These are phyloP conservation scores for Puccinia coronata DNA, from an alignment of 1,284 basidiomycete species.

Conservation along the genomic window DNA sequence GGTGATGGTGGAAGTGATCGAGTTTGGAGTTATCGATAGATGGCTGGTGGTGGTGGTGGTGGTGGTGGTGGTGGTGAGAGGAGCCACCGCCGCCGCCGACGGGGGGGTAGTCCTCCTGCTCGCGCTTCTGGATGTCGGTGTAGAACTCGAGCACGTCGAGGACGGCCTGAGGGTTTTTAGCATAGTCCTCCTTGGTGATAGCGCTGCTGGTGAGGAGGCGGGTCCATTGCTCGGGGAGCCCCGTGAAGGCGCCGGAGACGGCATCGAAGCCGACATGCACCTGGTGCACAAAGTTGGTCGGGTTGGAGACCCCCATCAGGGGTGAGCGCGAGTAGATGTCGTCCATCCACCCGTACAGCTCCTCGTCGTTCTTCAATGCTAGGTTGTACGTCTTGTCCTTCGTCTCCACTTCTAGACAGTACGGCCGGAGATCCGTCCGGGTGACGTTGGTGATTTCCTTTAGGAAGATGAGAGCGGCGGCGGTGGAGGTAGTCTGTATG, in stretches of 20 bases:
- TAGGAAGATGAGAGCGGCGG: slow-evolving; percentile 68
- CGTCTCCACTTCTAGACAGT: slow-evolving; percentile 81
- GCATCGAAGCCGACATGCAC: slow-evolving; percentile 98
- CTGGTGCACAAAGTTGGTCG: slow-evolving; percentile 96
- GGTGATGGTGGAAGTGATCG: slow-evolving; percentile 58
- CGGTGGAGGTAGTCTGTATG: slow-evolving; percentile 66
- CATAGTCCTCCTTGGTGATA: slow-evolving; percentile 96
- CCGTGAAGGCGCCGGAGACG: slow-evolving; percentile 87
- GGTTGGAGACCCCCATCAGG: slow-evolving; percentile 86
- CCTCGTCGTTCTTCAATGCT: slow-evolving; percentile 86
- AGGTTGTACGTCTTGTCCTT: slow-evolving; percentile 75
- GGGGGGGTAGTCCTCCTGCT: slow-evolving; percentile 70
- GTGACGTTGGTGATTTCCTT: slow-evolving; percentile 82
- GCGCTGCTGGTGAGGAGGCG: slow-evolving; percentile 92
- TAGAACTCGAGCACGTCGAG: slow-evolving; percentile 97
- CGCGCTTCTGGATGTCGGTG: slow-evolving; percentile 93
- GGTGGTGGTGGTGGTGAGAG: slow-evolving; percentile 53
- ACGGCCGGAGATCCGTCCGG: slow-evolving; percentile 87
- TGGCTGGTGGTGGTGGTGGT: slow-evolving; percentile 55
- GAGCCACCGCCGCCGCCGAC: slow-evolving; percentile 57
- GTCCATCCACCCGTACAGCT: slow-evolving; percentile 94
- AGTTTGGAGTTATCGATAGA: slow-evolving; percentile 47
- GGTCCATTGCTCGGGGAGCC: slow-evolving; percentile 95
- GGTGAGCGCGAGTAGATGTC: slow-evolving; percentile 91
- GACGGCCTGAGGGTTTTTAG: slow-evolving; percentile 93